phyloP scores from a whole-genome alignment of 768 basidiomycete genomes.

The Zangia roseola region DNA sequence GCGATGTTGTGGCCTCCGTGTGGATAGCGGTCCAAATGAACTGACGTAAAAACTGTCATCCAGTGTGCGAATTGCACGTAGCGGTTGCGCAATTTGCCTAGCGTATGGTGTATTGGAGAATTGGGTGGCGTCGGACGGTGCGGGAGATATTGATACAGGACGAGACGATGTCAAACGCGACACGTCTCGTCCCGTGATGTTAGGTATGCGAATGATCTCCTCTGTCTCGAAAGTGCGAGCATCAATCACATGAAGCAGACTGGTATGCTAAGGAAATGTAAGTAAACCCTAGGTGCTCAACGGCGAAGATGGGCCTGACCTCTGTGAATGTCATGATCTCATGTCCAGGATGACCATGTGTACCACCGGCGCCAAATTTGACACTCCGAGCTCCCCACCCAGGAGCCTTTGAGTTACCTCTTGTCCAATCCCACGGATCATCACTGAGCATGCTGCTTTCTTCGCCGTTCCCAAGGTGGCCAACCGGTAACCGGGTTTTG shows the following conservation, averaged over 20 bases:
- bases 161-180: slow-evolving; percentile 11
- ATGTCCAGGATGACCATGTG: slow-evolving; percentile 45
- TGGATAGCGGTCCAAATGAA: slow-evolving; percentile 10
- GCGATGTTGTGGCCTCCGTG: slow-evolving; percentile 24
- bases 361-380: slow-evolving; percentile 73
- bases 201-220: slow-evolving; percentile 62
- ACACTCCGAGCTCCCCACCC: slow-evolving; percentile 85
- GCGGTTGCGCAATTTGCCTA: slow-evolving; percentile 21
- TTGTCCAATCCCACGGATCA: slow-evolving; percentile 68
- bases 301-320: slow-evolving; percentile 43
- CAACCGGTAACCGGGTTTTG: slow-evolving; percentile 31
- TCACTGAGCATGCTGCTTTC: slow-evolving; percentile 57
- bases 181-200: slow-evolving; percentile 25
- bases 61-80: slow-evolving; percentile 46
- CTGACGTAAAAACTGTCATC: slow-evolving; percentile 55
- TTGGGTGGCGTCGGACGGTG: slow-evolving; percentile 9
- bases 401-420: slow-evolving; percentile 55
- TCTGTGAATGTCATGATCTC: slow-evolving; percentile 91
- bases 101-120: slow-evolving; percentile 9
- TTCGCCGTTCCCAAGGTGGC: slow-evolving; percentile 36
- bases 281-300: neutral
- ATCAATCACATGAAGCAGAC: slow-evolving; percentile 79
- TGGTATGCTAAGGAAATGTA: slow-evolving; percentile 62
- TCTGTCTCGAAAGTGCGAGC: slow-evolving; percentile 83
- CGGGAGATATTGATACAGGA: slow-evolving; percentile 10